Base-by-base conservation (phyloP, 78 protist species). In the Creolimax fragrantissima region DNA sequence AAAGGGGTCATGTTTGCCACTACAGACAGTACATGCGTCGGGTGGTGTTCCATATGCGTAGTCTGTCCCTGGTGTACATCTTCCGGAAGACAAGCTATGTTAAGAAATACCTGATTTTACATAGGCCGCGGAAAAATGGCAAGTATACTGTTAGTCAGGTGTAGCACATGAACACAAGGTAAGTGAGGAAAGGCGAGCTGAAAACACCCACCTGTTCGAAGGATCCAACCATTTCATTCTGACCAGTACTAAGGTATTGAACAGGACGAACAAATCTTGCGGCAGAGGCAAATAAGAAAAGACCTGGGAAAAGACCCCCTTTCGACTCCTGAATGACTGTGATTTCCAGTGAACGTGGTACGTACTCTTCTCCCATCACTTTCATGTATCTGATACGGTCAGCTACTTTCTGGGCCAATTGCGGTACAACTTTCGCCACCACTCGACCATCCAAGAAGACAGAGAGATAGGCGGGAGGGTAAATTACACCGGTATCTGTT, bases 1-100 rank as follows among this genome's bases (percentile, higher is more conserved):
- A 97, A 99, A 3, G 99, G 99, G 2, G 99, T 99, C 43, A 97
- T 44, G 84, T 91, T 85, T 42, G 99, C 99, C 74, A 97, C 90
- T 5, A 97, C 83, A 3, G 95, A 85, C 88, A 99, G 94, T 92
- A 99, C 94, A 74, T 90, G 36, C 39, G 95, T 88, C 41, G 98
- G 97, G 5, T 11, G 2, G 11, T 94, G 5, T 95, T 99, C 99
- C 42, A 45, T 39, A 93, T 95, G 97, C n/a, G 96, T 95, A 5
- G 96, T 96, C 35, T 7, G 37, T 44, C 85, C 96, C 3, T 24
- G 37, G 24, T 4, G 36, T 7, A 95, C 83, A 5, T 95, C 97
- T 7, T 92, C 84, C 35, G 35, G 58, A 5, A 81, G 4, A 42
- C 86, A 41, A 2, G 99, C 98, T 32, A 99, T 97, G 81, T 96